Evolutionary conservation across 2,329 filamentous ascomycete species (phyloP).

Genomic region (Berkeleyomyces rouxiae): DNA sequence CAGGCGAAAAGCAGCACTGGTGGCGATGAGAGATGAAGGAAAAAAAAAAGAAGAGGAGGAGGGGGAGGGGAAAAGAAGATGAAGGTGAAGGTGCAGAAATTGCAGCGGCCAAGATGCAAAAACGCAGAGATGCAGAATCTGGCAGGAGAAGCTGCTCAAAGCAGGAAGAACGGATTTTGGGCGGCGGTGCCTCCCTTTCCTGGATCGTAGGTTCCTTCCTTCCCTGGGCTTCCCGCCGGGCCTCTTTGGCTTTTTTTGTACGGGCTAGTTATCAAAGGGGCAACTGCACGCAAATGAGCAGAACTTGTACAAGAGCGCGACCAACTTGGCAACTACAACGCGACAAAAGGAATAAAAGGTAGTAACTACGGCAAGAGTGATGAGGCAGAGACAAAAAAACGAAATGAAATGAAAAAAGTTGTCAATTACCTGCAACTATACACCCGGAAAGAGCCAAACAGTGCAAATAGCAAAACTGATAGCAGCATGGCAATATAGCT

Average conservation of each 20-base stretch:
- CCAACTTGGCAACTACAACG: neutral
- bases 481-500: neutral
- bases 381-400: neutral
- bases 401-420: neutral
- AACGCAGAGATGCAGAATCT: neutral
- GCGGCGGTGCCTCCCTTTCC: neutral
- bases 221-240: neutral
- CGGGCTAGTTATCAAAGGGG: neutral
- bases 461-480: neutral
- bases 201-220: conserved; percentile 1
- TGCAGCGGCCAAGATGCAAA: neutral
- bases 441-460: neutral
- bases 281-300: neutral
- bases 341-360: too few relatives aligned
- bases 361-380: neutral
- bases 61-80: neutral
- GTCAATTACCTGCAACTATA: too few relatives aligned
- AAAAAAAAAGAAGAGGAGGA: neutral
- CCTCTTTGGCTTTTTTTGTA: neutral
- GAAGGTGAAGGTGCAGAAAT: neutral
- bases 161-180: neutral
- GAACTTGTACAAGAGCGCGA: neutral
- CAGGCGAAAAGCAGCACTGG: neutral
- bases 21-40: neutral
- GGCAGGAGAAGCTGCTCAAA: neutral